phyloP scores from a whole-genome alignment of 1,284 basidiomycete genomes.

The Takashimella koratensis region DNA sequence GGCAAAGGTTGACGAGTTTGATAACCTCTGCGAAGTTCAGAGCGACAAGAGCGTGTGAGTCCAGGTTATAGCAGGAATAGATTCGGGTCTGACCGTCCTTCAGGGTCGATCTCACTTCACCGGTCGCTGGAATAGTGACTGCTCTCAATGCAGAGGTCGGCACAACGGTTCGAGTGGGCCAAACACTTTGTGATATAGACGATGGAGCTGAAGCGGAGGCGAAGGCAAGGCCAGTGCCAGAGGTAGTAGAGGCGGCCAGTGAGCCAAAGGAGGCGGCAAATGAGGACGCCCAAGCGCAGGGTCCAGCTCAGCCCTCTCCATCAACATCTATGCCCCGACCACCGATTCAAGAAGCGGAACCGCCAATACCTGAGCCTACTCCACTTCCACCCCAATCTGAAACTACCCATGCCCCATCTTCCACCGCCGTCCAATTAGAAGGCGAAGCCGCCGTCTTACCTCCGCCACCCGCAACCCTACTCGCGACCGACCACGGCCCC shows the following conservation, averaged over 20 bases:
- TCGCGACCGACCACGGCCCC: constrained; percentile 7
- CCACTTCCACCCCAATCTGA: neutral
- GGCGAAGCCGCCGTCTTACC: constrained; percentile 42
- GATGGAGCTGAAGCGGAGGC: constrained; percentile 24
- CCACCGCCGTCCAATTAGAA: constrained; percentile 25
- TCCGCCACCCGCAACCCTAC: constrained; percentile 10
- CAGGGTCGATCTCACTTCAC: neutral
- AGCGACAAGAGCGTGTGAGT: constrained; percentile 67
- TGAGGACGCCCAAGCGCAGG: neutral
- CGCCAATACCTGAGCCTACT: neutral
- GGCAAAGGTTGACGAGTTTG: constrained; percentile 68
- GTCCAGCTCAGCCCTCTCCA: neutral
- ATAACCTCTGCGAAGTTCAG: constrained; percentile 87
- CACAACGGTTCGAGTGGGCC: neutral
- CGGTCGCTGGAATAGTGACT: neutral
- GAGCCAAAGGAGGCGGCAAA: neutral
- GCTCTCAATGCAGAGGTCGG: neutral
- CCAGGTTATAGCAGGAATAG: too few species aligned
- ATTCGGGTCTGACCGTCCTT: neutral
- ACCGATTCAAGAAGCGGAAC: neutral
- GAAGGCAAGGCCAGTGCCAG: constrained; percentile 9
- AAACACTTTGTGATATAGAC: neutral
- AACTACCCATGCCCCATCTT: too few species aligned
- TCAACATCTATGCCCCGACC: neutral
- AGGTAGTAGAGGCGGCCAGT: constrained; percentile 2